Conservation (phyloP, 768 basidiomycete genomes). For the Tricholoma terreum region DNA sequence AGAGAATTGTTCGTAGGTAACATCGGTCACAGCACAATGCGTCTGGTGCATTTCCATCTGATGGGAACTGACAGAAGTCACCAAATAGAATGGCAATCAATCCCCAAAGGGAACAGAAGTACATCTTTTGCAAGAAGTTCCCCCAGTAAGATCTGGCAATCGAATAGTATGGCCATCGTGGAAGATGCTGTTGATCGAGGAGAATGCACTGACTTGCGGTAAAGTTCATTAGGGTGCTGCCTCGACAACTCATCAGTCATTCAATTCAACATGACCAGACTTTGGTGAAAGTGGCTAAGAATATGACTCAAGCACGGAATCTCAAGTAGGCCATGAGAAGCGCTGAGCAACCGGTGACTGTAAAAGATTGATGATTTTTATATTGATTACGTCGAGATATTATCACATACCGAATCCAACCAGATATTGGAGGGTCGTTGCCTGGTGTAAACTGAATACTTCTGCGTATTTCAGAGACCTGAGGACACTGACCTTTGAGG, state of each 20-base stretch:
- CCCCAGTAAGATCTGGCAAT: too few species aligned
- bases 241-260: slow-evolving; percentile 50
- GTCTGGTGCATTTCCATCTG: too few species aligned
- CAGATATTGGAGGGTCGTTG: slow-evolving; percentile 82
- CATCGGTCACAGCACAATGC: too few species aligned
- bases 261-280: slow-evolving; percentile 68
- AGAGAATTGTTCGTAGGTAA: too few species aligned
- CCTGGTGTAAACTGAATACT: slow-evolving; percentile 36
- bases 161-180: slow-evolving; percentile 65
- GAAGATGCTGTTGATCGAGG: slow-evolving; percentile 82
- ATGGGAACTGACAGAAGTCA: too few species aligned
- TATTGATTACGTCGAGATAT: background rate
- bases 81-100: too few species aligned
- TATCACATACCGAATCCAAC: slow-evolving; percentile 74
- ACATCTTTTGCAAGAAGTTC: too few species aligned
- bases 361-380: slow-evolving; percentile 7
- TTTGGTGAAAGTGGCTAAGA: slow-evolving; percentile 27
- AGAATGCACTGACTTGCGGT: slow-evolving; percentile 46
- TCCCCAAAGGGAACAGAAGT: too few species aligned
- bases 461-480: background rate
- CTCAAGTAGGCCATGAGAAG: slow-evolving; percentile 85
- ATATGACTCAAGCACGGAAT: slow-evolving; percentile 47
- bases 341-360: slow-evolving; percentile 84
- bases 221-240: slow-evolving; percentile 33
- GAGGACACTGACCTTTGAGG: slow-evolving; percentile 61